phyloP scores from a whole-genome alignment of 192 early-diverging fungal species.

The Paraglomus occultum region DNA sequence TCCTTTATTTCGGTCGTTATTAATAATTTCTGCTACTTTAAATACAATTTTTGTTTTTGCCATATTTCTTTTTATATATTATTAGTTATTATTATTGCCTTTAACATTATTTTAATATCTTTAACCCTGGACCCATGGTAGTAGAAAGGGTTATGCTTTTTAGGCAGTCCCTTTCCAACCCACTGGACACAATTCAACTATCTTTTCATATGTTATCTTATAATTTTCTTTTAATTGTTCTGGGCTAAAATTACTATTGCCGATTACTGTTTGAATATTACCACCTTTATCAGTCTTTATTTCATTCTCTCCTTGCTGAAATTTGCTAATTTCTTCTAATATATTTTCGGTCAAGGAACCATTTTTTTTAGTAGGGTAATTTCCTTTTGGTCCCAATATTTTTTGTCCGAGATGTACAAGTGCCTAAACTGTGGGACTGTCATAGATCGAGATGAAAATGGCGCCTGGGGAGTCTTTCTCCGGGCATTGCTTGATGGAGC shows the following conservation, averaged over 20 bases:
- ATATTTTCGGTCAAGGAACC: not conserved
- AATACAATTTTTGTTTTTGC: no score
- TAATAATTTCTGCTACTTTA: no score
- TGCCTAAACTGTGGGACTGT: no score
- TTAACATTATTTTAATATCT: not conserved
- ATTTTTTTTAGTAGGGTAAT: no score
- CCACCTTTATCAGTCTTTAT: not conserved
- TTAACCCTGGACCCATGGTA: not conserved
- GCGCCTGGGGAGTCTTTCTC: no score
- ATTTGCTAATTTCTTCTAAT: not conserved
- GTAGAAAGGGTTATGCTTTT: not conserved
- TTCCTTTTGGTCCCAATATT: slow-evolving; percentile 23
- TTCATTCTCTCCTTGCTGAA: not conserved
- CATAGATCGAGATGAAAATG: no score
- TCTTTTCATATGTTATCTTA: not conserved
- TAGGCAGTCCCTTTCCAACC: not conserved
- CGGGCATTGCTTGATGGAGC: no score
- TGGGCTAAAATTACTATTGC: not conserved
- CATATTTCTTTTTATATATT: no score
- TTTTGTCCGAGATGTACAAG: slow-evolving; percentile 25
- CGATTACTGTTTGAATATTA: not conserved
- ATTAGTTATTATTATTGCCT: not conserved
- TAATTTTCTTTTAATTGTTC: slow-evolving; percentile 5
- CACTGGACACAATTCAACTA: not conserved
- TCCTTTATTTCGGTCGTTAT: no score